Evolutionary conservation across 805 yeast species (phyloP).

Genomic region (Tetrapisispora iriomotensis): DNA sequence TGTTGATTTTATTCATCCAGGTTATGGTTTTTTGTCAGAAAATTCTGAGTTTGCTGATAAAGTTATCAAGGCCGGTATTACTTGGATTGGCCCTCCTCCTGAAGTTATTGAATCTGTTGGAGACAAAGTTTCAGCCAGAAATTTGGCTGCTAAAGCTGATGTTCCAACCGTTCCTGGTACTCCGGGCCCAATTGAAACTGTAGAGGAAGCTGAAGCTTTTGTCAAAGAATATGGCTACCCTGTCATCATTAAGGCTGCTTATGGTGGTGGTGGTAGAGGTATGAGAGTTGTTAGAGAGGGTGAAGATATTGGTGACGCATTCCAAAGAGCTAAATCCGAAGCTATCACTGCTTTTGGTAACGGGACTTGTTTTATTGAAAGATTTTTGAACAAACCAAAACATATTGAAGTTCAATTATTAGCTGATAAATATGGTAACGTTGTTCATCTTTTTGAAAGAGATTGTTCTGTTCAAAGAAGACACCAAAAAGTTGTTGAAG

Average conservation of each 20-base stretch:
- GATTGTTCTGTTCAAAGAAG: constrained; percentile 99
- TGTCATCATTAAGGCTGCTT: constrained; percentile 96
- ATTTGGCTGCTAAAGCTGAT: constrained; percentile 63
- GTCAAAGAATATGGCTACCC: constrained; percentile 86
- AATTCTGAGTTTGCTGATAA: constrained; percentile 89
- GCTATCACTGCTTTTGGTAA: constrained; percentile 95
- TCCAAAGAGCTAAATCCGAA: constrained; percentile 86
- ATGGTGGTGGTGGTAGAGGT: constrained; percentile 99
- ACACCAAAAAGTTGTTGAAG: constrained; percentile 97
- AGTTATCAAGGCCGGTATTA: constrained; percentile 82
- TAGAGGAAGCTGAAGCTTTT: constrained; percentile 68
- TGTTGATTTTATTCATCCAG: constrained; percentile 86
- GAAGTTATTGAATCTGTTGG: constrained; percentile 89
- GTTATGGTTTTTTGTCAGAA: constrained; percentile 84
- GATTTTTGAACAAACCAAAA: constrained; percentile 90
- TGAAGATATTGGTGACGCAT: constrained; percentile 85
- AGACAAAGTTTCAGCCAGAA: constrained; percentile 92
- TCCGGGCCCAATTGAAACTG: constrained; percentile 84
- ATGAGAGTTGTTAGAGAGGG: constrained; percentile 98
- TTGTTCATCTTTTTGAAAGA: constrained; percentile 90
- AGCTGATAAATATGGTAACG: constrained; percentile 91
- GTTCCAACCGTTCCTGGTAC: constrained; percentile 98
- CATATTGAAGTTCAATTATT: constrained; percentile 95
- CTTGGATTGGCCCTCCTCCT: constrained; percentile 92
- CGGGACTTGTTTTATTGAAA: constrained; percentile 95